Evolutionary conservation across 768 basidiomycete species (phyloP).

Genomic region (Boletus huronensis): DNA sequence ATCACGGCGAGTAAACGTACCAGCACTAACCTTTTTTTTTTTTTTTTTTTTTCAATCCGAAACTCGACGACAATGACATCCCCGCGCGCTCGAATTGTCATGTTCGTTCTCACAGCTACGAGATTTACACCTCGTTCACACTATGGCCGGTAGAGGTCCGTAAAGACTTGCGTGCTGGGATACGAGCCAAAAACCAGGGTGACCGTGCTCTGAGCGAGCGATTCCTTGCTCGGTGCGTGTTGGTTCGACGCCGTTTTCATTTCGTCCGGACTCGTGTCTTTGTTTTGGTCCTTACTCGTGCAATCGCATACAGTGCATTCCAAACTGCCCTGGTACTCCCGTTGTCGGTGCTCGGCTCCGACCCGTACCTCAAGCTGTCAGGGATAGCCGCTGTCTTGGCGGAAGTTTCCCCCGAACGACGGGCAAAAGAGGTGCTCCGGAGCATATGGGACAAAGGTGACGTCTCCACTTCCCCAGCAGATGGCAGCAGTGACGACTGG

Average conservation of each 20-base stretch:
- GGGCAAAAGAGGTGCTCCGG: constrained; percentile 26
- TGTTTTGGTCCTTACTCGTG: not conserved
- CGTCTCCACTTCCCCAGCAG: not conserved
- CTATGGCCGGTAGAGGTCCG: constrained; percentile 67
- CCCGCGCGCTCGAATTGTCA: not conserved
- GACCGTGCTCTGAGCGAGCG: constrained; percentile 50
- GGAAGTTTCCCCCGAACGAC: constrained; percentile 38
- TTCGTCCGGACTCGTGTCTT: no score
- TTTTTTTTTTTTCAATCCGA: not conserved
- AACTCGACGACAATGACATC: not conserved
- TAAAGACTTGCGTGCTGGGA: constrained; percentile 59
- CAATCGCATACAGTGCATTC: constrained; percentile 44
- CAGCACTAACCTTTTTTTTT: not conserved
- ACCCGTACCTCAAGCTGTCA: constrained; percentile 62
- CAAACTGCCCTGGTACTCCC: constrained; percentile 48
- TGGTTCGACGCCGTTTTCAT: not conserved
- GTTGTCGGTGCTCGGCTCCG: constrained; percentile 31
- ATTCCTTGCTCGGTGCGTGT: constrained; percentile 51
- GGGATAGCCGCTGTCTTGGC: constrained; percentile 64
- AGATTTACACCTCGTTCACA: constrained; percentile 54
- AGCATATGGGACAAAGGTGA: constrained; percentile 22
- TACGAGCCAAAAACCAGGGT: constrained; percentile 58
- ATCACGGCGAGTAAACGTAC: no score
- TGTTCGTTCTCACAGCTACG: constrained; percentile 38
- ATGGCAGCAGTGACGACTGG: constrained; percentile 11